Conservation (phyloP, 2,329 filamentous ascomycete species). For the Septoria linicola region DNA sequence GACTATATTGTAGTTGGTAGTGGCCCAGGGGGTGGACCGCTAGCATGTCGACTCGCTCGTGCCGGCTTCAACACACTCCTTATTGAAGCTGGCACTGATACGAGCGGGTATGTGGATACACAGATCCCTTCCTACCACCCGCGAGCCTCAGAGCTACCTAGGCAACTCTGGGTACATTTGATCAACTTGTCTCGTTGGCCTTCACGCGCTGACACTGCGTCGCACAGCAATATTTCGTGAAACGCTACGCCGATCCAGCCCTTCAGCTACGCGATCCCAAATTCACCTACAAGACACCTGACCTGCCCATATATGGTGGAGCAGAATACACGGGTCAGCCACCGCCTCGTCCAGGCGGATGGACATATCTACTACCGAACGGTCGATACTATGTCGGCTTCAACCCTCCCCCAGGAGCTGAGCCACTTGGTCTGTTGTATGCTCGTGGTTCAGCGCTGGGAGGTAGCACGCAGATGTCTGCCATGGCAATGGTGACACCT, state of each 20-base stretch:
- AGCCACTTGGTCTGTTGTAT: slow-evolving; percentile 47
- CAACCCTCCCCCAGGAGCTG: slow-evolving; percentile 39
- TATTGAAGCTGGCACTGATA: slow-evolving; percentile 60
- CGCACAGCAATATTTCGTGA: slow-evolving; percentile 6
- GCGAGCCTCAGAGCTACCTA: slow-evolving; percentile 14
- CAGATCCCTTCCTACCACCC: slow-evolving; percentile 17
- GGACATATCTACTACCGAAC: slow-evolving; percentile 45
- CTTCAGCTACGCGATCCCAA: slow-evolving; percentile 13
- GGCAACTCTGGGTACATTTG: slow-evolving; percentile 11
- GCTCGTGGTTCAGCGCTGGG: slow-evolving; percentile 57
- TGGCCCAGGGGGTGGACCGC: slow-evolving; percentile 58
- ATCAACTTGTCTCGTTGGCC: slow-evolving; percentile 55
- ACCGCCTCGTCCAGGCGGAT: slow-evolving; percentile 4
- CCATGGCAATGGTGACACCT: slow-evolving; percentile 58
- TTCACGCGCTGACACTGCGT: slow-evolving; percentile 45
- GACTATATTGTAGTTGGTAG: slow-evolving; percentile 64
- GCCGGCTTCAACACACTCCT: slow-evolving; percentile 60
- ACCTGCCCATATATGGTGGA: slow-evolving; percentile 4
- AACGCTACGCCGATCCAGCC: slow-evolving; percentile 6
- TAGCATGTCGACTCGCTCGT: slow-evolving; percentile 60
- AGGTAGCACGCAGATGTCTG: slow-evolving; percentile 61
- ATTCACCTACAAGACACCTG: slow-evolving; percentile 6
- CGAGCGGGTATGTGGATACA: slow-evolving; percentile 50
- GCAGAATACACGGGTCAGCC: slow-evolving; percentile 9
- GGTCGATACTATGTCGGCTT: slow-evolving; percentile 54